These are phyloP conservation scores for sunflower (Helianthus annuus) DNA, from an alignment of 129 eudicot species.

Conservation along the genomic window HanXRQr2.0-SUNRISE NC_035433.2:32818765-32819264, in stretches of 20 bases:
- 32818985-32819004: background rate
- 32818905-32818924: constrained; percentile 13
- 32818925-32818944: constrained; percentile 10
- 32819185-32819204: background rate
- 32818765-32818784: constrained; percentile 36
- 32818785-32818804: constrained; percentile 43
- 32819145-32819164: background rate
- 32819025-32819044: constrained; percentile 12
- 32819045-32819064: background rate
- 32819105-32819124: constrained; percentile 19
- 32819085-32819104: constrained; percentile 24
- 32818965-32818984: background rate
- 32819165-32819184: background rate
- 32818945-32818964: background rate
- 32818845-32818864: constrained; percentile 37
- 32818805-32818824: constrained; percentile 48
- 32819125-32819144: background rate
- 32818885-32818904: background rate
- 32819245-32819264: too few relatives aligned
- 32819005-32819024: constrained; percentile 1
- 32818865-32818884: constrained; percentile 23
- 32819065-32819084: constrained; percentile 31
- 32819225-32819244: too few relatives aligned
- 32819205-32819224: background rate
- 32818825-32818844: constrained; percentile 43